Evolutionary conservation across 2,329 filamentous ascomycete species (phyloP).

Genomic region (Chaetomiaceae sp.): DNA sequence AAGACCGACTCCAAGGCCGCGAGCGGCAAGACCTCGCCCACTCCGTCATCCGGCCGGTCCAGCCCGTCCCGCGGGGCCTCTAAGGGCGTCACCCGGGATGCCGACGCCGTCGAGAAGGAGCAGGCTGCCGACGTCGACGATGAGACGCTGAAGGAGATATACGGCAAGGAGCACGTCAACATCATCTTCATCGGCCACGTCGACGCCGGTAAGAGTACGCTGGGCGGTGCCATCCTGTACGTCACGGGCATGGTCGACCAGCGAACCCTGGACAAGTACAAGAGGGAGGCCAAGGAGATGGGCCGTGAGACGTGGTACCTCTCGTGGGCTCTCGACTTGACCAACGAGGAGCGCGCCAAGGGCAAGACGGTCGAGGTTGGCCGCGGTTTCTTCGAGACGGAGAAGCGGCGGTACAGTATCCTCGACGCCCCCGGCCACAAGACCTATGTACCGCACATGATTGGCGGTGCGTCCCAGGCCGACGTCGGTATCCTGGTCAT

Average conservation of each 20-base stretch:
- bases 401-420: conserved; percentile 93
- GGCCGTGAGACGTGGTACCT: conserved; percentile 98
- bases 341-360: conserved; percentile 91
- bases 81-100: conserved; percentile 57
- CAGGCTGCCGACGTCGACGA: conserved; percentile 69
- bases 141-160: conserved; percentile 84
- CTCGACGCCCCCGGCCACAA: conserved; percentile 97
- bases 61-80: conserved; percentile 66
- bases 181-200: conserved; percentile 70
- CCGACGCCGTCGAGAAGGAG: conserved; percentile 79
- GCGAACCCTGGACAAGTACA: conserved; percentile 97
- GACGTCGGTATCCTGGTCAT: conserved; percentile 95
- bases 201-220: conserved; percentile 94
- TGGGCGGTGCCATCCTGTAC: conserved; percentile 90
- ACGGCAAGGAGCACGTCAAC: conserved; percentile 89
- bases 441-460: conserved; percentile 97
- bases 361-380: conserved; percentile 98
- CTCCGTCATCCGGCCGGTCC: conserved; percentile 76
- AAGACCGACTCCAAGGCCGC: conserved; percentile 72
- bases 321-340: conserved; percentile 96
- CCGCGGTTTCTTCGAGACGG: conserved; percentile 92
- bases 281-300: conserved; percentile 90
- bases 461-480: conserved; percentile 88
- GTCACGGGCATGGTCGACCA: conserved; percentile 99
- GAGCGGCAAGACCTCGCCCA: conserved; percentile 72